Conservation (phyloP, 306 rosid genomes). For the Cucurbita moschata region DNA sequence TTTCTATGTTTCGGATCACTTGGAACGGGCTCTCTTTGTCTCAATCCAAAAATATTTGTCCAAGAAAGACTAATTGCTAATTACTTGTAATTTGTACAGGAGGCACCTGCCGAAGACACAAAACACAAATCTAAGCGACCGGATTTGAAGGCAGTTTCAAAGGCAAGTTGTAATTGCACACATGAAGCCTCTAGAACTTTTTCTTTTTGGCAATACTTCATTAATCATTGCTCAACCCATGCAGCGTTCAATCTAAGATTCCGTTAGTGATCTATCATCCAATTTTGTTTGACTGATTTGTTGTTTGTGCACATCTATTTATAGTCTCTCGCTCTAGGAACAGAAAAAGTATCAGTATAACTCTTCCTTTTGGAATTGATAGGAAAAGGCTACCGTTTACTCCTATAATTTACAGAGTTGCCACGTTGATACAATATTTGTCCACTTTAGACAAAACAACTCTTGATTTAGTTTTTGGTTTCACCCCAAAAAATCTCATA, state of each 20-base stretch:
- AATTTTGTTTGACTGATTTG: background rate
- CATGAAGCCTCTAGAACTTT: background rate
- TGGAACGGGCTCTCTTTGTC: background rate
- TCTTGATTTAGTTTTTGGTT: background rate
- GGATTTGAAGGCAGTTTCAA: slow-evolving; percentile 71
- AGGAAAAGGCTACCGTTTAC: background rate
- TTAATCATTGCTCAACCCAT: background rate
- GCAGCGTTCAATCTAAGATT: background rate
- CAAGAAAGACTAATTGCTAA: background rate
- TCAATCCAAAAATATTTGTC: background rate
- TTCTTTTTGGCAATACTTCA: background rate
- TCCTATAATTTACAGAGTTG: too few relatives aligned
- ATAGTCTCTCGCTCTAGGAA: background rate
- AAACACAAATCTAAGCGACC: slow-evolving; percentile 54
- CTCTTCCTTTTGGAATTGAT: background rate
- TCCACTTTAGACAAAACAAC: background rate
- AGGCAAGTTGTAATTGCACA: slow-evolving; percentile 34
- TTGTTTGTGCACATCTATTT: background rate
- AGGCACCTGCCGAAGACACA: slow-evolving; percentile 3
- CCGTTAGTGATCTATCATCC: background rate
- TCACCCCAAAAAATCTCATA: background rate
- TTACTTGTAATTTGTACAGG: slow-evolving; percentile 11
- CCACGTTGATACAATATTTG: background rate
- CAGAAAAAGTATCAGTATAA: background rate
- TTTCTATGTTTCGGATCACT: background rate